Base-by-base conservation (phyloP, 2,329 filamentous ascomycete species). In the Teratosphaeria viscida region DNA sequence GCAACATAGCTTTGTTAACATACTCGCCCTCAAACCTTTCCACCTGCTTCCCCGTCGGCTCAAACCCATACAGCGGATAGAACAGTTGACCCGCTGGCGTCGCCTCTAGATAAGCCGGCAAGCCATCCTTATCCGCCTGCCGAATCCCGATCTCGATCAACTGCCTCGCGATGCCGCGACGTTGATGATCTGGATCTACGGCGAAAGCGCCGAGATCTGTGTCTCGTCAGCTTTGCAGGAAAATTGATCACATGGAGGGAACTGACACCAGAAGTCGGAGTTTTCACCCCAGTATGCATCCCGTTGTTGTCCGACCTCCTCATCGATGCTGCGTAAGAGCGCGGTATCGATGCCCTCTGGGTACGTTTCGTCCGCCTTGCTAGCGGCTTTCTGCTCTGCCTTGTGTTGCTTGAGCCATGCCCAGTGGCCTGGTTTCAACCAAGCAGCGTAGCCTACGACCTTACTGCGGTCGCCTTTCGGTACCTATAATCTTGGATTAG, bases 121-220 rank as follows among this genome's bases (percentile, higher is more conserved):
- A 49, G 0, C 62, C 63, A n/a, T 63, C 65, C 26, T 37, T 27
- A 58, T 68, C 65, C 1, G 64, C 61, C 29, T 62, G 56, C 27
- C 63, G 47, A 14, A 65, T 26, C 0, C 66, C 66, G 57, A 58
- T 59, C 34, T 67, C 26, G 34, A 69, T n/a, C 47, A 69, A 32
- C 53, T 27, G 37, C 16, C 39, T 52, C 2, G 65, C 65, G 19
- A 68, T 56, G 39, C 67, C 67, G 53, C 61, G 39, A 6, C 64
- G 55, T 49, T 66, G 64, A 52, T 63, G 61, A n/a, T 53, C 57
- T 5, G 65, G 65, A 37, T 65, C 58, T 14, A 66, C 64, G 19
- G 54, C 62, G 4, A 66, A 27, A 14, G 59, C 60, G 7, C 26
- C 43, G n/a, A 67, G 64, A 52, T 67, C 59, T 60, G 34, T 19